Conservation (phyloP, 441 rosid species). For the Arabidopsis hybrid region DNA sequence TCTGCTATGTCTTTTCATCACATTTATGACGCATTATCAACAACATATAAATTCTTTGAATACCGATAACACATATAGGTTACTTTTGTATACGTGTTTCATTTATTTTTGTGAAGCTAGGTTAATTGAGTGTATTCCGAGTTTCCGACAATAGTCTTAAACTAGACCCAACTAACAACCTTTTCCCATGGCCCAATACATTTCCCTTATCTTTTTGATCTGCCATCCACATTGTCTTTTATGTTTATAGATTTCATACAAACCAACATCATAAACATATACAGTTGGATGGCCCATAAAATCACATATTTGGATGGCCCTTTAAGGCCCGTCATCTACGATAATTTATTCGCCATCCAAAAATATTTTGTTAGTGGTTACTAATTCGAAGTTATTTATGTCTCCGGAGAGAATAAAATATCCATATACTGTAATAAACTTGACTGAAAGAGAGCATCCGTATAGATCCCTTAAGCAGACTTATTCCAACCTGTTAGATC, state of each 20-base stretch:
- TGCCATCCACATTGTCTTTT: background rate
- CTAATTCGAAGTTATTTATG: background rate
- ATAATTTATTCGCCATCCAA: background rate
- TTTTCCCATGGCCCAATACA: background rate
- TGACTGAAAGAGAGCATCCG: background rate
- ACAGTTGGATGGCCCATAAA: background rate
- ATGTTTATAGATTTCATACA: background rate
- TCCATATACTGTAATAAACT: background rate
- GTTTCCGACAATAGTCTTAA: background rate
- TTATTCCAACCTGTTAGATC: background rate
- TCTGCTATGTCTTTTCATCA: slow-evolving; percentile 13
- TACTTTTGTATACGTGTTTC: slow-evolving; percentile 3
- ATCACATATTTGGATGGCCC: background rate
- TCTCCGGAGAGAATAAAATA: background rate
- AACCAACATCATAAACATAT: background rate
- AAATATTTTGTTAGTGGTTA: background rate
- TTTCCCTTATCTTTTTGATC: too few species aligned
- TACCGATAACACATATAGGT: too few species aligned
- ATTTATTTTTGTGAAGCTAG: background rate
- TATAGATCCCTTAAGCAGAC: background rate
- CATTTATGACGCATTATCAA: slow-evolving; percentile 1
- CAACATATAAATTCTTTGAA: background rate
- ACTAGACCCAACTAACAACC: background rate
- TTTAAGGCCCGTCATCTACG: background rate
- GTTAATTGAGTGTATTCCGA: background rate